Evolutionary conservation across 306 rosid genomes (phyloP).

Genomic region (Lathyrus sativus): DNA sequence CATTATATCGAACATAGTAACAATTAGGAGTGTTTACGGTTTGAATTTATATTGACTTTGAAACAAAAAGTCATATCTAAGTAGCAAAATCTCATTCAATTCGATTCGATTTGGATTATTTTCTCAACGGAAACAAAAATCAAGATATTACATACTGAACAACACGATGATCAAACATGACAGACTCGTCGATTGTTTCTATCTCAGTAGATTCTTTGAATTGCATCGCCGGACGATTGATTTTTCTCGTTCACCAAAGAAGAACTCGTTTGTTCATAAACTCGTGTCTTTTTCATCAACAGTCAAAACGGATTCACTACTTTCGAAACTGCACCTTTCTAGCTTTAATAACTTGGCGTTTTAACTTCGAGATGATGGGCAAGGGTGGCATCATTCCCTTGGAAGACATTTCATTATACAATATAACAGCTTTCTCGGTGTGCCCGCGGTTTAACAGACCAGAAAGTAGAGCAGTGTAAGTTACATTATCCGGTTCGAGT

Average conservation of each 20-base stretch:
- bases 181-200: background rate
- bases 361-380: background rate
- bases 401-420: conserved; percentile 56
- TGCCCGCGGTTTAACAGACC: conserved; percentile 48
- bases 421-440: conserved; percentile 46
- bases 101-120: no score
- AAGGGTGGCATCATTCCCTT: conserved; percentile 38
- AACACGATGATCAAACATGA: background rate
- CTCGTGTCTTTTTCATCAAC: background rate
- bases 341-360: conserved; percentile 47
- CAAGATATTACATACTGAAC: no score
- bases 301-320: conserved; percentile 27
- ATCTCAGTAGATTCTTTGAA: background rate
- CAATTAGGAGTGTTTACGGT: no score
- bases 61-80: no score
- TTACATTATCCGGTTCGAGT: conserved; percentile 68
- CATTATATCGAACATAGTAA: no score
- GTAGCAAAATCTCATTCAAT: no score
- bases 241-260: no score
- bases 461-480: conserved; percentile 67
- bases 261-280: no score
- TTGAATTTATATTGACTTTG: no score
- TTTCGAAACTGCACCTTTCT: conserved; percentile 50
- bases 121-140: no score
- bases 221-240: no score